phyloP scores from a whole-genome alignment of 2,329 filamentous ascomycete species.

The Fusarium acutatum region DNA sequence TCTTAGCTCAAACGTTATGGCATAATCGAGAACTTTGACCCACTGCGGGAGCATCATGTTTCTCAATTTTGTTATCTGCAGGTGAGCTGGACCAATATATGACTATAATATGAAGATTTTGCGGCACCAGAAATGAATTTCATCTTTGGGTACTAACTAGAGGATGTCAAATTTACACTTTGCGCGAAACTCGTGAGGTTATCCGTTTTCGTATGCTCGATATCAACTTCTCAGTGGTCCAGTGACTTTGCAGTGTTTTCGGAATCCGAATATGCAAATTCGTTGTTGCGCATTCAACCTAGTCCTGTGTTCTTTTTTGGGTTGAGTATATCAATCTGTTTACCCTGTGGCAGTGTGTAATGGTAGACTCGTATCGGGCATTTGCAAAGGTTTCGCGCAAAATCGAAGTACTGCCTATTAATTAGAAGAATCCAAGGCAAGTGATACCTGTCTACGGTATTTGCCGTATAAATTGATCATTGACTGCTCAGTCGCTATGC shows the following conservation, averaged over 20 bases:
- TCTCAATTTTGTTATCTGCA: not conserved
- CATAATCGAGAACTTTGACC: not conserved
- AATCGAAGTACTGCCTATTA: not conserved
- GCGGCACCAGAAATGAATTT: not conserved
- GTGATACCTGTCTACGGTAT: not conserved
- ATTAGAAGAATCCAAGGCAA: not conserved
- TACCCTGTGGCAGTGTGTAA: not conserved
- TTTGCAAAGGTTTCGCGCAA: not conserved
- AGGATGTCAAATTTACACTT: not conserved
- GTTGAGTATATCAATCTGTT: not conserved
- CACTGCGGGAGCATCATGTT: slow-evolving; percentile 2
- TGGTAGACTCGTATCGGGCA: not conserved
- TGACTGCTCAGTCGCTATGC: not conserved
- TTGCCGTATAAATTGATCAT: not conserved
- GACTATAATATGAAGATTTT: not conserved
- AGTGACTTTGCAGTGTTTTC: not conserved
- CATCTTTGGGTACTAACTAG: not conserved
- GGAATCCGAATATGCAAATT: not conserved
- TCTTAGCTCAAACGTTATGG: not conserved
- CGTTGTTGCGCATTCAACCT: not conserved
- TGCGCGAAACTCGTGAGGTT: not conserved
- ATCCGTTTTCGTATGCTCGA: not conserved
- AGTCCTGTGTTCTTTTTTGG: too few relatives aligned
- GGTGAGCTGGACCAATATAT: not conserved
- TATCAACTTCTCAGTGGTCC: not conserved